phyloP scores from a whole-genome alignment of 75 land plant species.

The Chamaecyparis obtusa region DNA sequence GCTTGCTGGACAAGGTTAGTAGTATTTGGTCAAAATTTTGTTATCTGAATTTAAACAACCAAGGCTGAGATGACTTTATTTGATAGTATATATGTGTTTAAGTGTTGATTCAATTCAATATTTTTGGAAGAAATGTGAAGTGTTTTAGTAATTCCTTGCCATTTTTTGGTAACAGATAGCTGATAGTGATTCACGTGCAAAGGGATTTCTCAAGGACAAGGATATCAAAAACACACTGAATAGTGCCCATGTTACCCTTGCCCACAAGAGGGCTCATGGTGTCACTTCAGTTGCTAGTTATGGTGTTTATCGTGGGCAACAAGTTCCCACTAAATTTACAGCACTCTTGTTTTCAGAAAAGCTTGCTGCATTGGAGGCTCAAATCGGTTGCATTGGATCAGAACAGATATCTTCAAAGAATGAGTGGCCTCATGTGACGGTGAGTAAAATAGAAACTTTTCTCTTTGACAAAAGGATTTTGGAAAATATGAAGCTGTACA shows the following conservation, averaged over 20 bases:
- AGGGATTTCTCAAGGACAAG: slow-evolving; percentile 44
- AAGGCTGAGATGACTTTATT: background rate
- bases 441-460: background rate
- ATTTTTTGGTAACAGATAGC: slow-evolving; percentile 45
- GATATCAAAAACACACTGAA: slow-evolving; percentile 36
- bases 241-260: slow-evolving; percentile 83
- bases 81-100: background rate
- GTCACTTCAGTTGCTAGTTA: slow-evolving; percentile 78
- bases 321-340: slow-evolving; percentile 64
- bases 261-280: slow-evolving; percentile 91
- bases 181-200: slow-evolving; percentile 22
- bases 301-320: slow-evolving; percentile 40
- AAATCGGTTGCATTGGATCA: slow-evolving; percentile 37
- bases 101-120: background rate
- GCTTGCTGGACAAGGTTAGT: slow-evolving; percentile 50
- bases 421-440: slow-evolving; percentile 88
- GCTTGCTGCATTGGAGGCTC: slow-evolving; percentile 80
- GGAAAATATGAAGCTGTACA: background rate
- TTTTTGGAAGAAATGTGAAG: background rate
- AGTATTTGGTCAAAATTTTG: background rate
- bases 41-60: background rate
- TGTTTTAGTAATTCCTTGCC: background rate
- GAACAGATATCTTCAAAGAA: slow-evolving; percentile 68
- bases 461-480: no score
- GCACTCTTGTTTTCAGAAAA: slow-evolving; percentile 81